Percentiles rank a stretch among this genome's conserved stretches.
Evolutionary conservation across 2,329 filamentous ascomycete species (phyloP).

Genomic region (Aspergillus intermedius): DNA sequence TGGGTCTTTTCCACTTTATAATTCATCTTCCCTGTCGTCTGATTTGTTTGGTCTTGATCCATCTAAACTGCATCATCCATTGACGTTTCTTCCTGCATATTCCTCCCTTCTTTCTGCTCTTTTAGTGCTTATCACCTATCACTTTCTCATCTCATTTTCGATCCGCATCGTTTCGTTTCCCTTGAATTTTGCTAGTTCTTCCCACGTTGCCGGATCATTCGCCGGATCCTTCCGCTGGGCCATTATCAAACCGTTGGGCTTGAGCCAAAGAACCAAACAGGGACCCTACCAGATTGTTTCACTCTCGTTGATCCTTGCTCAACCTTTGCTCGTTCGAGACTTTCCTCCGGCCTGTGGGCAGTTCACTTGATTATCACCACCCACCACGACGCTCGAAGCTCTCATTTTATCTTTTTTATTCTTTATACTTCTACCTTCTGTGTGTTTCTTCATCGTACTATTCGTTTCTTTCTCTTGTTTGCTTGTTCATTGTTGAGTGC

Average conservation of each 20-base stretch:
- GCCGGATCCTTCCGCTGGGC: not conserved
- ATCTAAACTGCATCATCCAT: not conserved
- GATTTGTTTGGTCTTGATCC: not conserved
- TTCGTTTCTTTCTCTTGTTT: slow-evolving; percentile 1
- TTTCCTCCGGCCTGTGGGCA: not conserved
- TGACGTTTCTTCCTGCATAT: too few relatives aligned
- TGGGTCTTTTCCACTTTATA: not conserved
- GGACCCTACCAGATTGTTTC: not conserved
- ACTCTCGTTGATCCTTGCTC: not conserved
- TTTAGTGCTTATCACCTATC: not conserved
- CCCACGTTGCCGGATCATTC: not conserved
- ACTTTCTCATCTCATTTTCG: not conserved
- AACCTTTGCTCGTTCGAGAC: not conserved
- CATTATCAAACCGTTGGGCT: not conserved
- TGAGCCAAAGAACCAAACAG: not conserved
- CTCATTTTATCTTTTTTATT: not conserved
- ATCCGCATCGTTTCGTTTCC: not conserved
- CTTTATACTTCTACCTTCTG: not conserved
- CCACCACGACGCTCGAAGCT: too few relatives aligned
- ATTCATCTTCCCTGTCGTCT: not conserved
- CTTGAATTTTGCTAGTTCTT: not conserved
- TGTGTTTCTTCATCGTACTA: not conserved
- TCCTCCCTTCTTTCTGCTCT: not conserved
- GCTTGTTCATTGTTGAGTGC: not conserved
- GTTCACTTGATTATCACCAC: too few relatives aligned